phyloP scores from a whole-genome alignment of 2,329 filamentous ascomycete genomes.

The Calonectria crousiana region DNA sequence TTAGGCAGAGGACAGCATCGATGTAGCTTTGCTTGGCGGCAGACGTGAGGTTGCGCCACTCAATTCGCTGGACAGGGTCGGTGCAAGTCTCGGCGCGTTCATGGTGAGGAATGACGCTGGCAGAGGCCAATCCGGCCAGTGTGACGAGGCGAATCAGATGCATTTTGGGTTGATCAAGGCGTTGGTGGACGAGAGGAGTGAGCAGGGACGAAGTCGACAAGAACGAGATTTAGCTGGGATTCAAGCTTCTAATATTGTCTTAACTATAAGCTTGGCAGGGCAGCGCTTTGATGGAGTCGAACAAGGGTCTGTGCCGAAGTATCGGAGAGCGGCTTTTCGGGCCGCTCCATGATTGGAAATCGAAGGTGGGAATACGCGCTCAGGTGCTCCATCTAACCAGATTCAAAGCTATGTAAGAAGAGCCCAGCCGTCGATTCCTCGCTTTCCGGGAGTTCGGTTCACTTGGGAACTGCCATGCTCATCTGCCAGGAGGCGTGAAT shows the following conservation, averaged over 20 bases:
- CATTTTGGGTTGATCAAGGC: not conserved
- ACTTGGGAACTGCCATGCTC: not conserved
- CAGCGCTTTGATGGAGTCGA: not conserved
- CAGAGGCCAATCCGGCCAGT: not conserved
- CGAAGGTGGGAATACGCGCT: not conserved
- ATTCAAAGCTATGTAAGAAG: no score
- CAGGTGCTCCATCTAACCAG: not conserved
- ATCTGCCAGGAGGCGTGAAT: not conserved
- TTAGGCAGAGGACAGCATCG: not conserved
- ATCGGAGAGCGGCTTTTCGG: not conserved
- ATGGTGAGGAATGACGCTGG: not conserved
- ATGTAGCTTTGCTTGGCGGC: not conserved
- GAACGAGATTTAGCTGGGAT: not conserved
- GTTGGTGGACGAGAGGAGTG: not conserved
- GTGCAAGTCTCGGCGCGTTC: not conserved
- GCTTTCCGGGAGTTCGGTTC: not conserved
- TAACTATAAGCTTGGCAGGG: not conserved
- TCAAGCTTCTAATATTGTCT: not conserved
- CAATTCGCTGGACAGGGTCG: not conserved
- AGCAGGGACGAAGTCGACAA: no score
- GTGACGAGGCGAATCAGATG: not conserved
- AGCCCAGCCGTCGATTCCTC: no score
- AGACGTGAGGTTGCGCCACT: not conserved
- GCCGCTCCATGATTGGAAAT: not conserved
- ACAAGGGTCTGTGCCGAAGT: not conserved